Percentiles rank a stretch among this genome's conserved stretches.
Conservation (phyloP, 2,329 filamentous ascomycete genomes). For the Tolypocladium cylindrosporum region DNA sequence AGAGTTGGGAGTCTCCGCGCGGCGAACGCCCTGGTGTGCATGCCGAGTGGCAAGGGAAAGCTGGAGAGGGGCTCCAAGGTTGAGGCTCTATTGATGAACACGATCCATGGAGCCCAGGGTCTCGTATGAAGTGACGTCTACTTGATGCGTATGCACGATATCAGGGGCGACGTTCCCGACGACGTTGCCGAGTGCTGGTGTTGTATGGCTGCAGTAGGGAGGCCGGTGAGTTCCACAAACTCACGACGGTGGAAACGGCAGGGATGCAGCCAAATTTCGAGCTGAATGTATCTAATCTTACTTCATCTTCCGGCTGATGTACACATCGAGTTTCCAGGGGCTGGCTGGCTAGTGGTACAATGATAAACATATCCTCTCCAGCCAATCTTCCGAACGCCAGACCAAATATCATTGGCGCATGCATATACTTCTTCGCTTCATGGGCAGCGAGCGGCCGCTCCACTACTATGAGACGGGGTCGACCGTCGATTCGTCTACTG, state of each 20-base stretch:
- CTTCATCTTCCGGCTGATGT: conserved; percentile 17
- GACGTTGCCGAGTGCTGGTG: neutral
- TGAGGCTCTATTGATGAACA: conserved; percentile 71
- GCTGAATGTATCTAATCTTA: neutral
- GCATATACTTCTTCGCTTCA: conserved; percentile 11
- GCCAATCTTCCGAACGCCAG: conserved; percentile 30
- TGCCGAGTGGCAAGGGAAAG: conserved; percentile 56
- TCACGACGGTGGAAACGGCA: neutral
- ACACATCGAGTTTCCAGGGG: conserved; percentile 19
- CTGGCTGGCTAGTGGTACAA: conserved; percentile 22
- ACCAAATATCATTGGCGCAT: conserved; percentile 26
- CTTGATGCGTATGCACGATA: no score
- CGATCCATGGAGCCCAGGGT: conserved; percentile 16
- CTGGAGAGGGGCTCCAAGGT: conserved; percentile 60
- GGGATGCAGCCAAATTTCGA: neutral
- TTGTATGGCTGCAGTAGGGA: neutral
- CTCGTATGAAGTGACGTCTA: neutral
- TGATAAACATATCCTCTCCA: conserved; percentile 19
- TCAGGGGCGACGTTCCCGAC: neutral
- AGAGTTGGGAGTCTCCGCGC: conserved; percentile 79
- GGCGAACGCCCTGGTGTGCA: conserved; percentile 76
- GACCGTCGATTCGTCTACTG: neutral
- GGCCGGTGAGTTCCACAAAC: neutral
- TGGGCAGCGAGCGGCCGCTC: neutral
- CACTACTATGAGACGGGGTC: neutral